Conservation (phyloP, 2,329 filamentous ascomycete species). For the Blumeria hordei region DNA sequence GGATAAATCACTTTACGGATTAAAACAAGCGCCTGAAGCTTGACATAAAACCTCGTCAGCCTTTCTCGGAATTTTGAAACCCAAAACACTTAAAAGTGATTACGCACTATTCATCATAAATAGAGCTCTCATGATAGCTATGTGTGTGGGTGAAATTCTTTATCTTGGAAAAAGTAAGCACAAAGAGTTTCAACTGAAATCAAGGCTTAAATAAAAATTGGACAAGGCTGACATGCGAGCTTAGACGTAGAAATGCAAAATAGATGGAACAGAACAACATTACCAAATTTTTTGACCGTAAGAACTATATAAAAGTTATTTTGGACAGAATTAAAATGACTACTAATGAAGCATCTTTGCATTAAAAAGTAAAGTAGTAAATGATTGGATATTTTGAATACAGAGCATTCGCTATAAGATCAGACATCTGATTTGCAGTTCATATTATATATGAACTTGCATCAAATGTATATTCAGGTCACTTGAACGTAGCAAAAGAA, state of each 20-base stretch:
- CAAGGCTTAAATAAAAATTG: background rate
- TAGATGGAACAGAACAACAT: background rate
- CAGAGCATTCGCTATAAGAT: too few relatives aligned
- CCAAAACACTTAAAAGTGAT: background rate
- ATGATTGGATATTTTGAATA: too few relatives aligned
- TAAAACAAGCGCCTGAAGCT: background rate
- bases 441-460: too few relatives aligned
- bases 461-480: too few relatives aligned
- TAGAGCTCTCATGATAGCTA: background rate
- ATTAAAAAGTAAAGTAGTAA: too few relatives aligned
- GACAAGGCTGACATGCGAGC: background rate
- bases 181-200: background rate
- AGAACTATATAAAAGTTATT: too few relatives aligned
- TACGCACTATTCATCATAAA: background rate
- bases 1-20: background rate
- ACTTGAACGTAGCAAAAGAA: too few relatives aligned
- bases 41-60: background rate
- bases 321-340: too few relatives aligned
- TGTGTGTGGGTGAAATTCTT: background rate
- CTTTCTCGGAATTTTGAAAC: background rate
- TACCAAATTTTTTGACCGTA: too few relatives aligned
- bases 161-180: background rate
- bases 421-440: too few relatives aligned
- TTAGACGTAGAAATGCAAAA: background rate
- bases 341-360: too few relatives aligned